These are phyloP conservation scores for Pneumocystis canis DNA, from an alignment of 1,139 yeast species.

Conservation along the genomic window DNA sequence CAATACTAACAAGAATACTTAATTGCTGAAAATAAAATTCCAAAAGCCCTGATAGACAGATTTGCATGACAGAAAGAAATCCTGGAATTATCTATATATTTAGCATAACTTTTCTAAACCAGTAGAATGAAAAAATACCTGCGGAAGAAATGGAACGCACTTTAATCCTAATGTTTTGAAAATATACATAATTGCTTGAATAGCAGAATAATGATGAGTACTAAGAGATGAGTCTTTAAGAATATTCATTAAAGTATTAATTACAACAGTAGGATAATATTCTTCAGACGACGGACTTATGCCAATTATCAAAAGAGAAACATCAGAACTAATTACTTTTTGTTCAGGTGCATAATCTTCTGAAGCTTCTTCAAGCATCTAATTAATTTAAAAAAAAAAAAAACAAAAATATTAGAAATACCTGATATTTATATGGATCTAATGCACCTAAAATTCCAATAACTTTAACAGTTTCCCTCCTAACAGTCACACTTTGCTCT, in stretches of 20 bases:
- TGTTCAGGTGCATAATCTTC: conserved; percentile 53
- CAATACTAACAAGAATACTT: conserved; percentile 63
- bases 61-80: conserved; percentile 66
- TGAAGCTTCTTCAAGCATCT: conserved; percentile 63
- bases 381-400: background rate
- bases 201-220: conserved; percentile 76
- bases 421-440: conserved; percentile 84
- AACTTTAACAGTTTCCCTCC: conserved; percentile 75
- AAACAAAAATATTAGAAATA: background rate
- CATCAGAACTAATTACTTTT: conserved; percentile 54
- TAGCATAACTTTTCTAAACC: background rate
- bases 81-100: conserved; percentile 54
- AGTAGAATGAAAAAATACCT: conserved; percentile 18
- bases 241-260: conserved; percentile 66
- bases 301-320: conserved; percentile 79
- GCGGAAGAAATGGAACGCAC: conserved; percentile 74
- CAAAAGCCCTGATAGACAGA: conserved; percentile 66
- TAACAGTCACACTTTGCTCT: conserved; percentile 56
- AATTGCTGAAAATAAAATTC: conserved; percentile 85
- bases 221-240: conserved; percentile 72
- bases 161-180: conserved; percentile 77
- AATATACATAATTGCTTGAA: conserved; percentile 81
- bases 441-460: conserved; percentile 90
- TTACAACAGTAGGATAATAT: conserved; percentile 90
- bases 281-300: conserved; percentile 89